These are phyloP conservation scores for Hypoxylon sp. DNA, from an alignment of 2,329 filamentous ascomycete species.

Conservation along the genomic window DNA sequence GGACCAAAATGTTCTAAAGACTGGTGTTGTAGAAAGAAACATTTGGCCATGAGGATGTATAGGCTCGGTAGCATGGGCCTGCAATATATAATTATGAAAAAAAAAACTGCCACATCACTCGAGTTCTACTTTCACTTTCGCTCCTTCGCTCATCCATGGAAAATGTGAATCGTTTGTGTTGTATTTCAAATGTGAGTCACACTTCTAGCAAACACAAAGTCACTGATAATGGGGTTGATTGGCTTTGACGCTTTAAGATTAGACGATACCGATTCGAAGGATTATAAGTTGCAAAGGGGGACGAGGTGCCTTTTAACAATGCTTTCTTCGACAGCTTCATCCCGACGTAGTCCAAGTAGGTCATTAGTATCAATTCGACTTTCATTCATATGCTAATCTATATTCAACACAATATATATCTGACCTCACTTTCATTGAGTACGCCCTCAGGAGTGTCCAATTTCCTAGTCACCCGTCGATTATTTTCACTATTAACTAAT, in stretches of 20 bases:
- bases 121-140: not conserved
- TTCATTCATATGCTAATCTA: not conserved
- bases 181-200: not conserved
- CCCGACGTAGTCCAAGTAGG: not conserved
- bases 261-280: not conserved
- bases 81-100: constrained; percentile 6
- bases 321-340: not conserved
- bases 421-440: not conserved
- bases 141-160: not conserved
- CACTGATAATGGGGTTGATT: not conserved
- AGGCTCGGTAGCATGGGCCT: not conserved
- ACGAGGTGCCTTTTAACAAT: not conserved
- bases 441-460: not conserved
- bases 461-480: not conserved
- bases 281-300: not conserved
- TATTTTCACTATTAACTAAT: not conserved
- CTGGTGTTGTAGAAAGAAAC: constrained; percentile 6
- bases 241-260: not conserved
- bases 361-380: not conserved
- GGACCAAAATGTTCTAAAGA: not conserved
- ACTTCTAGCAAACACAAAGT: not conserved
- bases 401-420: not conserved
- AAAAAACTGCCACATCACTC: not conserved
- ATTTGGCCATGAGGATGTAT: not conserved
- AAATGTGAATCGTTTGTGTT: not conserved